These are phyloP conservation scores for Xanthoconium separans DNA, from an alignment of 1,284 basidiomycete genomes.

Conservation along the genomic window DNA sequence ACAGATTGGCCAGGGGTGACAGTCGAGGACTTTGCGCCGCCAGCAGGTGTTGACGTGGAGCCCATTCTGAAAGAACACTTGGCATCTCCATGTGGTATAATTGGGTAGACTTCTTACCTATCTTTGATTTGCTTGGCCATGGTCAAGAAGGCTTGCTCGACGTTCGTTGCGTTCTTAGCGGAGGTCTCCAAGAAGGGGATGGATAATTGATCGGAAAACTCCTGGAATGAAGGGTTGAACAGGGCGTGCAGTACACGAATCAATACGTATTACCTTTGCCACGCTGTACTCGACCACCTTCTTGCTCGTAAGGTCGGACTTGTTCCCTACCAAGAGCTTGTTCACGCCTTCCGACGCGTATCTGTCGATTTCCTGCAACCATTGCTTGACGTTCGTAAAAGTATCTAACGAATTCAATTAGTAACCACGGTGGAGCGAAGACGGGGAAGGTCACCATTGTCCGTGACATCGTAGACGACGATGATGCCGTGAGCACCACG, in stretches of 20 bases:
- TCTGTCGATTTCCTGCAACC: slow-evolving; percentile 99
- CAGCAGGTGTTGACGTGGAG: slow-evolving; percentile 67
- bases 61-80: slow-evolving; percentile 59
- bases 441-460: slow-evolving; percentile 67
- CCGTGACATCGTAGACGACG: slow-evolving; percentile 99
- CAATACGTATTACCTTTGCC: slow-evolving; percentile 72
- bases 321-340: slow-evolving; percentile 98
- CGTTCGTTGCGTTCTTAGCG: slow-evolving; percentile 98
- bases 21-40: slow-evolving; percentile 65
- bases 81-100: slow-evolving; percentile 1
- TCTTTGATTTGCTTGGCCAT: slow-evolving; percentile 99
- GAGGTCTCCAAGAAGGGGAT: slow-evolving; percentile 99
- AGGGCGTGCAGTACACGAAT: neutral
- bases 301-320: slow-evolving; percentile 96
- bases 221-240: slow-evolving; percentile 43
- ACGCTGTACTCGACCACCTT: slow-evolving; percentile 98
- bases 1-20: slow-evolving; percentile 54
- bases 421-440: slow-evolving; percentile 5
- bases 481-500: slow-evolving; percentile 96
- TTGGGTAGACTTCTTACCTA: slow-evolving; percentile 52
- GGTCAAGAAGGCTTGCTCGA: slow-evolving; percentile 99
- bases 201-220: slow-evolving; percentile 93
- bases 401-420: slow-evolving; percentile 60
- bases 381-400: slow-evolving; percentile 99
- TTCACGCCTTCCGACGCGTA: slow-evolving; percentile 99